A percentile compares a stretch with the other conserved stretches of the same genome.
These are phyloP conservation scores for Gentiana straminea DNA, from an alignment of 257 asterid species.

Conservation along the genomic window DNA sequence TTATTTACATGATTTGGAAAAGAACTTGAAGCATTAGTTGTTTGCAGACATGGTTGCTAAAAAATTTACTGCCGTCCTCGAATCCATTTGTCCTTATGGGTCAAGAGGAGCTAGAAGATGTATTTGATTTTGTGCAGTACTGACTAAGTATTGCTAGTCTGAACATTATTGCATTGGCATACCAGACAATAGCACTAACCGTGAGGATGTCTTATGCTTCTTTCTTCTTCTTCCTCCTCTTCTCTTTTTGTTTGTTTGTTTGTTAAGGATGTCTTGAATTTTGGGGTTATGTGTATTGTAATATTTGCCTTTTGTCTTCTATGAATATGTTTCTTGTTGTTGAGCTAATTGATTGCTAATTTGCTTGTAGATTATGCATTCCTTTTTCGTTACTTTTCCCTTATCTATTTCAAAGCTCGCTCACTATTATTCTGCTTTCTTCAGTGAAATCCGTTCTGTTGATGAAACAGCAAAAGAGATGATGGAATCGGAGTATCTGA, in stretches of 20 bases:
- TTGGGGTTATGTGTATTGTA: no score
- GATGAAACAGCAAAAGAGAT: conserved; percentile 51
- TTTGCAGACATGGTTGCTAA: no score
- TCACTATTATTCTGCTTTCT: conserved; percentile 24
- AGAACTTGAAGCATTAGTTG: no score
- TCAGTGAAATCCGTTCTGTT: conserved; percentile 36
- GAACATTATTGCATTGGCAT: neutral
- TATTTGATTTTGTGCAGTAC: no score
- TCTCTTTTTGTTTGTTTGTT: neutral
- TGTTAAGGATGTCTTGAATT: no score
- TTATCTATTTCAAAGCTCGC: neutral
- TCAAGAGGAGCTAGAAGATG: no score
- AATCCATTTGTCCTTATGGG: no score
- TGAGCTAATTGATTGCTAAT: neutral
- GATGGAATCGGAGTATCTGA: conserved; percentile 13
- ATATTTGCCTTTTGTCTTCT: neutral
- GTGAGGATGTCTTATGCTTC: neutral
- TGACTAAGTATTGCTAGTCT: no score
- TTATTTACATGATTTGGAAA: no score
- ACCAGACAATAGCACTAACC: neutral
- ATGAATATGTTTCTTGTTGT: neutral
- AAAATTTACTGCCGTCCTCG: no score
- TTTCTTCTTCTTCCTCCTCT: neutral
- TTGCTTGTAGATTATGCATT: neutral
- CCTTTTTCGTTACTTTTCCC: neutral